Base-by-base conservation (phyloP, 2,329 filamentous ascomycete species). In the Hymenoscyphus occultus region DNA sequence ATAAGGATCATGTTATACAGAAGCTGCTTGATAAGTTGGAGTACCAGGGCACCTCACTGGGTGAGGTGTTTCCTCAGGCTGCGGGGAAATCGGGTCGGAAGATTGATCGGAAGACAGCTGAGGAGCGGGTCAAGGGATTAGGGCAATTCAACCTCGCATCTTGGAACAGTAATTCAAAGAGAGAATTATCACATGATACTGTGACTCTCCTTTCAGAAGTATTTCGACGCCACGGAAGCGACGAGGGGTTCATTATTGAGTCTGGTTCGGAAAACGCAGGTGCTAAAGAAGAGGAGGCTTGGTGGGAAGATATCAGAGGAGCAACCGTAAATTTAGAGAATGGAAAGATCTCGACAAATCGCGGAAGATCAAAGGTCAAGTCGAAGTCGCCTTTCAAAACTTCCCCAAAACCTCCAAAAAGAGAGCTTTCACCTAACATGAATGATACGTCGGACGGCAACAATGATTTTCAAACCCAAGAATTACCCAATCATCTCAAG, bases 1-100 rank as follows among this genome's bases (percentile, higher is more conserved):
- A 82, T 48, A 87, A 86, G 69, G 84, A 87, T 71, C 80, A 78
- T 64, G 80, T 84, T 12, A 84, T 86, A 68, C 78, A 80, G 42
- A 83, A 82, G 63, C 71, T 86, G 39, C 71, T 84, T 13, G 84
- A 86, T 71, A 80, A 81, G 60, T 76, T 85, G 54, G 83, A 86
- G 67, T 77, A 79, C 1, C 78, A 79, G 54, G 82, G 82, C 14
- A 77, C 81, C 19, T 82, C 84, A 67, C 72, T 86, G 4, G 79
- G 80, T 9, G 77, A 78, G 13, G 78, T 84, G 5, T 85, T 86
- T 68, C 84, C 83, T 5, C 80, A 75, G 32, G 73, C 68, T 56
- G 69, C 68, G 9, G 69, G 74, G 5, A 76, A 75, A 54, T 68
- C 71, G 72, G 69, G 79, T 75, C 67, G 77, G 74, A 70, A 79